These are phyloP conservation scores for Aspergillus transmontanensis DNA, from an alignment of 2,329 filamentous ascomycete species.

Conservation along the genomic window DNA sequence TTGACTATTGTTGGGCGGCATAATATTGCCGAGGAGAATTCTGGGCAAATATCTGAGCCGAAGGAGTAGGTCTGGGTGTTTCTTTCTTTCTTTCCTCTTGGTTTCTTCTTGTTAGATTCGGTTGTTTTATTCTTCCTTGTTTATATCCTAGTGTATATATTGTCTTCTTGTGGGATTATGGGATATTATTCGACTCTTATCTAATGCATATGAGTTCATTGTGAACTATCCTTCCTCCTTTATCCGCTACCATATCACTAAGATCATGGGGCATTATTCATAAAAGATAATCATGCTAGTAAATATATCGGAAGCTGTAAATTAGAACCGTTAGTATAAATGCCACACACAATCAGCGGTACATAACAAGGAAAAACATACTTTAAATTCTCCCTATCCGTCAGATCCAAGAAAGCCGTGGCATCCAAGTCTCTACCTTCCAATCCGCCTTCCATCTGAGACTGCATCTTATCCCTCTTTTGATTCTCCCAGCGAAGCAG, in stretches of 20 bases:
- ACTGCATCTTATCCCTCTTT: slow-evolving; percentile 52
- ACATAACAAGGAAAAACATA: slow-evolving; percentile 19
- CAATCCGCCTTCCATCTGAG: slow-evolving; percentile 48
- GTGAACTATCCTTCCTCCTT: background rate
- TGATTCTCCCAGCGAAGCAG: slow-evolving; percentile 54
- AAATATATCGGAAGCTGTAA: slow-evolving; percentile 25
- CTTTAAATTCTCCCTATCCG: slow-evolving; percentile 57
- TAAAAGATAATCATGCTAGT: slow-evolving; percentile 7
- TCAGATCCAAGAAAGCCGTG: slow-evolving; percentile 58
- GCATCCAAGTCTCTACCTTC: slow-evolving; percentile 51
- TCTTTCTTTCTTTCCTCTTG: background rate
- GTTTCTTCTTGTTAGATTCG: background rate
- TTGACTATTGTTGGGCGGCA: slow-evolving; percentile 79
- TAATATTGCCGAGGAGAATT: slow-evolving; percentile 71
- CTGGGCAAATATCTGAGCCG: background rate
- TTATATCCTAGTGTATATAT: background rate
- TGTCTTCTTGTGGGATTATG: background rate
- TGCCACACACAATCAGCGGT: background rate
- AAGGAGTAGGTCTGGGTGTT: background rate
- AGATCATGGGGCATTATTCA: background rate
- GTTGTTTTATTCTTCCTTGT: background rate
- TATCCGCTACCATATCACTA: background rate
- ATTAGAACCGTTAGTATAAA: background rate
- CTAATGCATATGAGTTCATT: background rate
- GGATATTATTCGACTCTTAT: background rate